These are phyloP conservation scores for Epichloe uncinata DNA, from an alignment of 2,329 filamentous ascomycete species.

Conservation along the genomic window DNA sequence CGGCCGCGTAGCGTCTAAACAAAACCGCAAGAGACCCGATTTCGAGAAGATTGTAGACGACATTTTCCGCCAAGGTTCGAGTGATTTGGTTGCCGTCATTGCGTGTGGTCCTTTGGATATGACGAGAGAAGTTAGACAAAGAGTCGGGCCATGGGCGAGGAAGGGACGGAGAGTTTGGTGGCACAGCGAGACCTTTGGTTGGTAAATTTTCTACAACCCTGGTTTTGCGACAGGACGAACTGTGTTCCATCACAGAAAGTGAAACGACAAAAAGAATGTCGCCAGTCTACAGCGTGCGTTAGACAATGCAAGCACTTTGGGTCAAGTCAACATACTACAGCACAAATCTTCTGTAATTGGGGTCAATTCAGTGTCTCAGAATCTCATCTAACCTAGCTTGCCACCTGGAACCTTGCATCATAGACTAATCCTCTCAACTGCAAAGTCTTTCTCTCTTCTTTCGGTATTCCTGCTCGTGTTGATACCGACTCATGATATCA, in stretches of 20 bases:
- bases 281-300: no score
- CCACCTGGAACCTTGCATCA: not conserved
- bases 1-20: slow-evolving; percentile 12
- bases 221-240: no score
- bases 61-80: slow-evolving; percentile 41
- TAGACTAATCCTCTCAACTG: not conserved
- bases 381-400: not conserved
- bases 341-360: no score
- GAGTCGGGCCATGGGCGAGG: slow-evolving; percentile 49
- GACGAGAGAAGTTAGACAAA: slow-evolving; percentile 43
- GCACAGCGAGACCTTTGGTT: slow-evolving; percentile 62
- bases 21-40: slow-evolving; percentile 38
- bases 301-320: no score
- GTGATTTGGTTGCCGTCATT: slow-evolving; percentile 53
- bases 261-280: no score
- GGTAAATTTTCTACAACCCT: slow-evolving; percentile 23
- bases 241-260: no score
- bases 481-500: slow-evolving; percentile 1
- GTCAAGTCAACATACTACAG: no score
- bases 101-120: slow-evolving; percentile 61
- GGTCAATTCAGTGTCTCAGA: no score
- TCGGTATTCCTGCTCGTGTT: not conserved
- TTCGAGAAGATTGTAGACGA: slow-evolving; percentile 51
- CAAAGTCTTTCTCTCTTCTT: not conserved
- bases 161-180: slow-evolving; percentile 58